Evolutionary conservation across 306 rosid genomes (phyloP).

Genomic region (Quercus wislizeni): DNA sequence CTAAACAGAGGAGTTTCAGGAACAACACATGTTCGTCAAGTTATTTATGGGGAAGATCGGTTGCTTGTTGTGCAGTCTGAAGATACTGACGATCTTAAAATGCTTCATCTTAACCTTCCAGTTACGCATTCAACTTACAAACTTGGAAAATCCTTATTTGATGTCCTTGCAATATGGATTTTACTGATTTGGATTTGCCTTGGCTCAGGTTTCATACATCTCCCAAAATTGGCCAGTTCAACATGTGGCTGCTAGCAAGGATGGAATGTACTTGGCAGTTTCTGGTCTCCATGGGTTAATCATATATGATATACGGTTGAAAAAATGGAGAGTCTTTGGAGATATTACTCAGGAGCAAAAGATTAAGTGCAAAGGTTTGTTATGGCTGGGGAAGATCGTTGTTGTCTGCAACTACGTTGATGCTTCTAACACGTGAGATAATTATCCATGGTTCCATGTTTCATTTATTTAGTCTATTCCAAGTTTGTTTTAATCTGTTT

Average conservation of each 20-base stretch:
- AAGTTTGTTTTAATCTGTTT: conserved; percentile 20
- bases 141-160: conserved; percentile 12
- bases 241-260: conserved; percentile 93
- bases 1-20: conserved; percentile 98
- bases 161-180: conserved; percentile 22
- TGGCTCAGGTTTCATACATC: conserved; percentile 85
- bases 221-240: conserved; percentile 98
- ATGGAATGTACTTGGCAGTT: conserved; percentile 90
- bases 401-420: conserved; percentile 91
- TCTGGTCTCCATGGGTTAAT: conserved; percentile 94
- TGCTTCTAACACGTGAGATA: conserved; percentile 81
- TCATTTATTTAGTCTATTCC: conserved; percentile 16
- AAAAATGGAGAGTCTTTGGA: conserved; percentile 92
- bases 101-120: conserved; percentile 94
- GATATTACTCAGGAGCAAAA: conserved; percentile 94
- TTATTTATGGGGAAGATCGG: conserved; percentile 87
- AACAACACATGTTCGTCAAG: conserved; percentile 82
- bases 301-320: conserved; percentile 80
- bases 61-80: conserved; percentile 89
- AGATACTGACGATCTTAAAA: conserved; percentile 93
- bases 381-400: conserved; percentile 97
- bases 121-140: conserved; percentile 54
- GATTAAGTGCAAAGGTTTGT: conserved; percentile 91
- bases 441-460: conserved; percentile 27
- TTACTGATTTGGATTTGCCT: conserved; percentile 33